Evolutionary conservation across 441 rosid species (phyloP), one percentile per base, ranked within the genome.

Genomic region (Erodium trifolium): DNA sequence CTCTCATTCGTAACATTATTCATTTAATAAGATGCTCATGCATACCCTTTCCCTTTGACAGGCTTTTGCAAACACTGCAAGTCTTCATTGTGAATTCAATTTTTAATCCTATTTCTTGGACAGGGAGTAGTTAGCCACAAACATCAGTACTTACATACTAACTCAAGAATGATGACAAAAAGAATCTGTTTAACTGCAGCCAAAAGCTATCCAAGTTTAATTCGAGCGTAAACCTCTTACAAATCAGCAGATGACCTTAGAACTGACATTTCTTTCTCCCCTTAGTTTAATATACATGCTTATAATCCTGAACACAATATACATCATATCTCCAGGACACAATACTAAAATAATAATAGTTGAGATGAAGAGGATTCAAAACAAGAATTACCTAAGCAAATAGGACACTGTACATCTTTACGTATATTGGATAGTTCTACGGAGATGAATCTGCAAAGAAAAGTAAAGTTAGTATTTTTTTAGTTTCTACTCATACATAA

Each of bases 361-460:
- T n/a, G 57, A 49, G 65, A 5, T 62, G 39, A n/a, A 27, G 8
- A 10, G 65, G 65, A 27, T 65, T 39, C 27, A 34, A 70, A 34
- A 49, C 19, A 23, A 68, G 71, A n/a, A 62, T 31, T 43, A 93
- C 97, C 99, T 72, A 93, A 82, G 78, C 99, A 93, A 75, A 93
- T 93, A 31, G 99, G 93, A 78, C 99, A 93, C 14, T 91, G 96
- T 53, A 93, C 96, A 70, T 86, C 90, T 76, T 77, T 89, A 68
- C 97, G 96, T 70, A 93, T 82, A 27, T 88, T 90, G 7, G 84
- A 81, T 65, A 91, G 85, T 71, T 89, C 88, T 68, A 89, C 80
- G 55, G 73, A 71, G 75, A 87, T 80, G 83, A 71, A 86, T 78
- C 99, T 93, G 92, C 86, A 82, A 80, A 37, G 70, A 14, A 79